Base-by-base conservation (phyloP, 2,329 filamentous ascomycete species). In the Orbilia quercus region DNA sequence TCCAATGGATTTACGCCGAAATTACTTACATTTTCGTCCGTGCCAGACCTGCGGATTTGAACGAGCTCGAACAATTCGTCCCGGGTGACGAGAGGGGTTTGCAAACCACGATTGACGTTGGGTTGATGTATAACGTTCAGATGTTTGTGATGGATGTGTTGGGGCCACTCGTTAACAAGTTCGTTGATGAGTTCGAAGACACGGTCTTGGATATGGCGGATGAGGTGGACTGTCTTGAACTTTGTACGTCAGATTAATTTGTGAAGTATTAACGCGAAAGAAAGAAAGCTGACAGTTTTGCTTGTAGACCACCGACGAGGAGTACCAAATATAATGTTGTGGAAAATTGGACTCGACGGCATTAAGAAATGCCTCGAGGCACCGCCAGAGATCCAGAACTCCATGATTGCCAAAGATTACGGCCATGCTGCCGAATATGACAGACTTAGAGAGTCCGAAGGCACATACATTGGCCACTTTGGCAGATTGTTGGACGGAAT, bases 1-100 rank as follows among this genome's bases (percentile, higher is more conserved):
- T 51, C 2, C 25, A 44, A 5, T 66, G 62, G 62, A 51, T 58
- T 16, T 66, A 50, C 4, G 62, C 53, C 0, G 62, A 66, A 50
- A 28, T 48, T 1, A 34, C 42, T n/a, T 51, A 50, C 20, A 28
- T 66, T 12, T 58, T 50, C 23, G 34, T 50, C 1, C 47, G 51
- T 18, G 3, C n/a, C 7, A 44, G 54, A 23, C 18, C 55, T 2
- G 18, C 11, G 14, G 22, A 57, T 44, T 25, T 57, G 5, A n/a
- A 44, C 2, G 22, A 42, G 1, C 14, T 57, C 12, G 53, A 57
- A 44, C 36, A 42, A 28, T 57, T 57, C 22, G 38, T 57, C 9
- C 36, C 38, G 0, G 53, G 53, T 1, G 53, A 44, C 7, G 14
- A 42, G 7, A 34, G 23, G 2, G 53, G 36, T 1, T 42, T 57